Percentiles rank a stretch among this genome's conserved stretches.
These are phyloP conservation scores for Teunomyces aglyptinius DNA, from an alignment of 805 yeast species.

Conservation along the genomic window DNA sequence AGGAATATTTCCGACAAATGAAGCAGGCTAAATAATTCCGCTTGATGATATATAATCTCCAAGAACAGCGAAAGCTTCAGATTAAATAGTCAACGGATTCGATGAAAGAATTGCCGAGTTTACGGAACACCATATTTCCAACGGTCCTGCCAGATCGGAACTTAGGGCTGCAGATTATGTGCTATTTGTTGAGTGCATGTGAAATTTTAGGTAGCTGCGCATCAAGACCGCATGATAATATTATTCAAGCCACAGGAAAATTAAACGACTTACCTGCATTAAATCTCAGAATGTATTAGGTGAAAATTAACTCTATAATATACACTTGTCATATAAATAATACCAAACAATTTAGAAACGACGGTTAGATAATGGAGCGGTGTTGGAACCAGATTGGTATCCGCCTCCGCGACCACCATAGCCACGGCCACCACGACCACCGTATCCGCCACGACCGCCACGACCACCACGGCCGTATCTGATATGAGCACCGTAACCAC, in stretches of 20 bases:
- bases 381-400: constrained; percentile 44
- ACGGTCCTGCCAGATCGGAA: not conserved
- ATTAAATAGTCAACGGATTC: not conserved
- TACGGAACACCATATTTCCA: not conserved
- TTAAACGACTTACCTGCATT: not conserved
- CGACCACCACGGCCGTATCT: constrained; percentile 54
- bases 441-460: constrained; percentile 53
- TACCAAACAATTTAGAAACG: constrained; percentile 29
- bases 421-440: constrained; percentile 54
- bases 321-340: constrained; percentile 3
- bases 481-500: constrained; percentile 63
- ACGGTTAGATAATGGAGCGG: constrained; percentile 46
- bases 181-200: constrained; percentile 4
- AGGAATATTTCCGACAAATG: not conserved
- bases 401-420: constrained; percentile 49
- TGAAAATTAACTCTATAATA: constrained; percentile 4
- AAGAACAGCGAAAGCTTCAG: not conserved
- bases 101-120: not conserved
- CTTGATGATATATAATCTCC: not conserved
- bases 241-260: not conserved
- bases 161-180: not conserved
- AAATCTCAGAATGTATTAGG: not conserved
- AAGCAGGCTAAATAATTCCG: not conserved
- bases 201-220: not conserved
- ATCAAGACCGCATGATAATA: not conserved